phyloP scores from a whole-genome alignment of 345 rosid genomes.

The Hibiscus tridactylites region DNA sequence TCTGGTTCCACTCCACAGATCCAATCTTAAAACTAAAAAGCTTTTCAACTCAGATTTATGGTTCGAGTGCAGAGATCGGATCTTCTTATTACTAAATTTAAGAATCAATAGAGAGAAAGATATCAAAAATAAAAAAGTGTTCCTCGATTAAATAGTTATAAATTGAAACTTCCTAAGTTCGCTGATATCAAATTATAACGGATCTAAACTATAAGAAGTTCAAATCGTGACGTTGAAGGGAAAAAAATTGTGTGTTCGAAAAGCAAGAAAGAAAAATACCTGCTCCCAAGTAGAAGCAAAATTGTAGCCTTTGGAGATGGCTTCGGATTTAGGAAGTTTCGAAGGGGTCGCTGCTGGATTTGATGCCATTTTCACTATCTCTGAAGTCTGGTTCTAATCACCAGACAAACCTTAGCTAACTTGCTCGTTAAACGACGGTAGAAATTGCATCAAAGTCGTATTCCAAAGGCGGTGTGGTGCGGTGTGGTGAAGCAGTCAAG shows the following conservation, averaged over 20 bases:
- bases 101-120: neutral
- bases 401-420: neutral
- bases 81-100: neutral
- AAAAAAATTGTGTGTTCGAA: neutral
- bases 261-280: conserved; percentile 28
- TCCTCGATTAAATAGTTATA: neutral
- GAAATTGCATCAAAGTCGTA: neutral
- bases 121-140: neutral
- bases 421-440: neutral
- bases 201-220: conserved; percentile 7
- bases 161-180: neutral
- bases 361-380: conserved; percentile 39
- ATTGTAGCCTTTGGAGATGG: conserved; percentile 84
- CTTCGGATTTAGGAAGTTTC: conserved; percentile 59
- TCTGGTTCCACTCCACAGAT: neutral
- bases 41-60: neutral
- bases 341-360: conserved; percentile 41
- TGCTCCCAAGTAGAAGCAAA: conserved; percentile 97
- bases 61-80: conserved; percentile 8
- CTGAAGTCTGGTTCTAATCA: neutral
- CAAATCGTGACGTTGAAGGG: neutral
- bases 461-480: neutral
- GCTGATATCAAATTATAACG: neutral
- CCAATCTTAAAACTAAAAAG: neutral
- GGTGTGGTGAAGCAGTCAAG: neutral